phyloP scores from a whole-genome alignment of 495 filamentous ascomycete species.

The Trichoderma virens region DNA sequence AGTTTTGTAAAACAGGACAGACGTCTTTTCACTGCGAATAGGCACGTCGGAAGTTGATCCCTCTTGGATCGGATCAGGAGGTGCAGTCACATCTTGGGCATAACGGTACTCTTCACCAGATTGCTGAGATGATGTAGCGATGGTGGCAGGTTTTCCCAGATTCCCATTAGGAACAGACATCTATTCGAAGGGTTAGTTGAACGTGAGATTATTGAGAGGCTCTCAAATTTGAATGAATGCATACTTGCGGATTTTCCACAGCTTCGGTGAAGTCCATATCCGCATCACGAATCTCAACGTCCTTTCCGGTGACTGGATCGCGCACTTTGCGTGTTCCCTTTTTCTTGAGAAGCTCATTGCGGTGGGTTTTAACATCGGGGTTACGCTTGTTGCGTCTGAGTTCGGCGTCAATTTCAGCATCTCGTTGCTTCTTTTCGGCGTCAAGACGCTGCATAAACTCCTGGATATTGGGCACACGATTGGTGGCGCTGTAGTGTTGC shows the following conservation, averaged over 20 bases:
- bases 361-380: constrained; percentile 33
- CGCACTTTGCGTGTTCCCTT: constrained; percentile 59
- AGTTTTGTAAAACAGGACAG: constrained; percentile 91
- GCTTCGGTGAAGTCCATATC: constrained; percentile 59
- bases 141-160: constrained; percentile 59
- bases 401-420: constrained; percentile 56
- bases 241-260: constrained; percentile 60
- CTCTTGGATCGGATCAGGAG: constrained; percentile 73
- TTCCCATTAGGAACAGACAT: constrained; percentile 89
- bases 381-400: constrained; percentile 25
- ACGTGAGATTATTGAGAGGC: too few species aligned
- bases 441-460: constrained; percentile 76
- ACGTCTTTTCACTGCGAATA: constrained; percentile 92
- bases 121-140: constrained; percentile 51
- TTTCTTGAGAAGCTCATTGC: constrained; percentile 31
- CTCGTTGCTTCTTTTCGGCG: constrained; percentile 66
- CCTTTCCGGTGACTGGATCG: constrained; percentile 77
- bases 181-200: constrained; percentile 29
- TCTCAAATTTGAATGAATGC: constrained; percentile 15
- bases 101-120: constrained; percentile 67
- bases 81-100: constrained; percentile 83
- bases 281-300: constrained; percentile 84
- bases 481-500: constrained; percentile 55
- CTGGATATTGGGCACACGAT: constrained; percentile 80
- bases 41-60: constrained; percentile 86